Conservation (phyloP, 257 asterid genomes). For the Verbascum thapsus region DNA sequence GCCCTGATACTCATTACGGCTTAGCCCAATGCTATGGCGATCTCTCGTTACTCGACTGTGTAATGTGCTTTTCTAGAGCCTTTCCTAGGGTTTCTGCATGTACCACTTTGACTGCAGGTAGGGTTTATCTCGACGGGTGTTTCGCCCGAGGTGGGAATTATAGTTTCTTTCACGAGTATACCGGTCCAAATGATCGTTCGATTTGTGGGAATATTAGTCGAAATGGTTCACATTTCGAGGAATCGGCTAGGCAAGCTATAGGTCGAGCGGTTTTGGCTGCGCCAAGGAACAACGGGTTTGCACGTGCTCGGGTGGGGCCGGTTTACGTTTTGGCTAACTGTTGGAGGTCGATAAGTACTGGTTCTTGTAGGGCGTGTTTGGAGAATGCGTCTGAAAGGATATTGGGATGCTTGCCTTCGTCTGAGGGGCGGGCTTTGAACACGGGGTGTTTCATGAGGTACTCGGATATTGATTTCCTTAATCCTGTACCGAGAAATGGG, state of each 20-base stretch:
- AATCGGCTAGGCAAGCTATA: conserved; percentile 34
- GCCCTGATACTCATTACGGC: conserved; percentile 46
- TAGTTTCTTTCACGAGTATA: conserved; percentile 45
- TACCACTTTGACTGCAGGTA: conserved; percentile 49
- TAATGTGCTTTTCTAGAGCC: conserved; percentile 52
- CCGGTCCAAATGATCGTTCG: conserved; percentile 32
- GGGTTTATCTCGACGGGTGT: conserved; percentile 61
- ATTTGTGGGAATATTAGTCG: conserved; percentile 42
- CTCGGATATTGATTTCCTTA: conserved; percentile 44
- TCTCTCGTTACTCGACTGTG: conserved; percentile 55
- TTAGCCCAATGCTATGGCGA: conserved; percentile 63
- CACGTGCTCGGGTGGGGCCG: conserved; percentile 28
- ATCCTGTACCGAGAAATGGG: conserved; percentile 31
- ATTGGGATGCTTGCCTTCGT: conserved; percentile 44
- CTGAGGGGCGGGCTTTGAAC: conserved; percentile 44
- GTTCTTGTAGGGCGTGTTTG: conserved; percentile 42
- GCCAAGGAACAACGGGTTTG: conserved; percentile 35
- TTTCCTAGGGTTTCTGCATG: conserved; percentile 52
- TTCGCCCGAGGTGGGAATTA: conserved; percentile 55
- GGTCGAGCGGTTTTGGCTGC: conserved; percentile 37
- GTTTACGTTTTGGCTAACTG: conserved; percentile 48
- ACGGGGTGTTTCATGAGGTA: conserved; percentile 52
- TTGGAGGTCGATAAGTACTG: conserved; percentile 39
- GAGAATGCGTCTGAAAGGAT: conserved; percentile 39
- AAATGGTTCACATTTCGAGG: conserved; percentile 25